Evolutionary conservation across 345 rosid genomes (phyloP), one percentile per base, ranked within the genome.

Genomic region (Anacardium occidentale): DNA sequence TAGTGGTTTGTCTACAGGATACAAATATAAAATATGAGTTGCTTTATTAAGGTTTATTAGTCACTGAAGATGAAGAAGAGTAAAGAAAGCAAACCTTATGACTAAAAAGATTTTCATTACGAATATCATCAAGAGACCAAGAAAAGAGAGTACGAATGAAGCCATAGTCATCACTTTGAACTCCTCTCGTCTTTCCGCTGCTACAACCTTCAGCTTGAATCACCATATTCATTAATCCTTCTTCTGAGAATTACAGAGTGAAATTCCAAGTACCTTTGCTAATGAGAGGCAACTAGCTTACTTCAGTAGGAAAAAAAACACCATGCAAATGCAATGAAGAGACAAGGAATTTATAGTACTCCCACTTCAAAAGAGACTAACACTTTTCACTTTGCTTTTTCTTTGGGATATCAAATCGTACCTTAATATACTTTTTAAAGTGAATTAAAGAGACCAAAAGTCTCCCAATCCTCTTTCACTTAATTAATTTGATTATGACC

Each of bases 101-200:
- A 66, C 29, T 25, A 62, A 73, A 81, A 62, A 85, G 85, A 20
- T 69, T n/a, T 32, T 76, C 60, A 53, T 83, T 52, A 22, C 57
- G 63, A 40, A 85, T 74, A 67, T 83, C 84, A 0, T 81, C 73
- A 42, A 83, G 68, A 7, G 84, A 76, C 89, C 89, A 83, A 13
- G 82, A 78, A 44, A 59, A 77, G 44, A 83, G 61, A 10, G 11
- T 3, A n/a, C 60, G 52, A n/a, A 52, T 53, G 20, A 79, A 75
- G 24, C 64, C 68, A 47, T 21, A 11, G 57, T 65, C 58, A 7
- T 25, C 11, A 7, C 7, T 37, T 7, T 4, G 3, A 24, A 5
- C 40, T 11, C 18, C 29, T 54, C 26, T 68, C 12, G 66, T 13
- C 63, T 67, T n/a, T 12, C 50, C 62, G 10, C 44, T 17, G 59